Evolutionary conservation across 257 asterid genomes (phyloP).

Genomic region (Voacanga thouarsii): DNA sequence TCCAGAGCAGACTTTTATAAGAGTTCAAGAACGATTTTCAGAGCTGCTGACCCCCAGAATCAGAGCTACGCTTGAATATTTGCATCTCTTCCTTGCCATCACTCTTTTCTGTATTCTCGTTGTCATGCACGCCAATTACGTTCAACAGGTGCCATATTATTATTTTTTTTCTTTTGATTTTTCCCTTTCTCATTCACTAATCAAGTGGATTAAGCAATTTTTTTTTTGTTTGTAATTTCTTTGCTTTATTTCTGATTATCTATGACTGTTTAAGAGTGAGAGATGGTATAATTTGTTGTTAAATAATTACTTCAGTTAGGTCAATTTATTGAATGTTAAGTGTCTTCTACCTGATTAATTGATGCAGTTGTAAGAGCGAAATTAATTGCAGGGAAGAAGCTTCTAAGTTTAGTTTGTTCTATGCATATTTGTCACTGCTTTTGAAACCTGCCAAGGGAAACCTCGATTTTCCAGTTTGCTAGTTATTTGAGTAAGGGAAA

Average conservation of each 20-base stretch:
- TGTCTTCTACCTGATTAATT: background rate
- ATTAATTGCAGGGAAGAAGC: background rate
- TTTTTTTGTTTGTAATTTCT: background rate
- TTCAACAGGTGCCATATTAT: conserved; percentile 65
- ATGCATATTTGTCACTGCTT: background rate
- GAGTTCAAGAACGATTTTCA: conserved; percentile 94
- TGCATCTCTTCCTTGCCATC: conserved; percentile 74
- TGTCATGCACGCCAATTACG: conserved; percentile 99
- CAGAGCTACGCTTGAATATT: conserved; percentile 77
- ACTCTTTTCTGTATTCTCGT: conserved; percentile 90
- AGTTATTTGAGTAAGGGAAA: background rate
- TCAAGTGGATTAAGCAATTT: background rate
- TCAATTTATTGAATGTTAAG: background rate
- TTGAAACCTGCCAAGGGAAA: background rate
- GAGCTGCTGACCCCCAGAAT: conserved; percentile 83
- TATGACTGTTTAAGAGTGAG: background rate
- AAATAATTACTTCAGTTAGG: background rate
- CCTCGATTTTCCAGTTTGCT: background rate
- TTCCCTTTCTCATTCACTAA: background rate
- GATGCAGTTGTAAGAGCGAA: background rate
- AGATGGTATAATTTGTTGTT: background rate
- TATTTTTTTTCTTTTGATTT: background rate
- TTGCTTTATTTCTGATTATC: background rate
- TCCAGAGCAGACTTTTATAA: conserved; percentile 95
- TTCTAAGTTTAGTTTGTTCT: background rate